Evolutionary conservation across 139 green algal genomes (phyloP).

Genomic region (Tetradesmus lagerheimii): DNA sequence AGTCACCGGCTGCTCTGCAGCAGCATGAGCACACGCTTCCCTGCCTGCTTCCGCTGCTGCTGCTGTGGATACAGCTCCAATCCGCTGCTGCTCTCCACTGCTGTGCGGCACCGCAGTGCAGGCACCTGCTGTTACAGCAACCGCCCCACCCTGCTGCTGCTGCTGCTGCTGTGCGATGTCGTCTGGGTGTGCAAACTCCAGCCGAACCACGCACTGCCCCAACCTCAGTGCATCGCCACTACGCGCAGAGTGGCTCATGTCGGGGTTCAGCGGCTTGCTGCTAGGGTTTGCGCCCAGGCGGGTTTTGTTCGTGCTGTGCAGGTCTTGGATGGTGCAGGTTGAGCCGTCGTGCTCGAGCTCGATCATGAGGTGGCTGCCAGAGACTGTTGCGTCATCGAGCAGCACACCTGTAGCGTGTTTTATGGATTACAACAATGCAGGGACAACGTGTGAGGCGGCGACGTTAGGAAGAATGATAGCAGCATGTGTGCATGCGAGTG

Average conservation of each 20-base stretch:
- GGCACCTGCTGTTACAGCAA: not conserved
- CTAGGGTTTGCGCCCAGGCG: not conserved
- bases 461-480: no score
- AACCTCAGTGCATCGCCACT: slow-evolving; percentile 3
- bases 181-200: slow-evolving; percentile 14
- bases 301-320: slow-evolving; percentile 23
- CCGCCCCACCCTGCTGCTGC: not conserved
- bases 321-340: not conserved
- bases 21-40: no score
- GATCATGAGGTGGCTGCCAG: slow-evolving; percentile 13
- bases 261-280: not conserved
- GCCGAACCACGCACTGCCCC: not conserved
- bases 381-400: slow-evolving; percentile 13
- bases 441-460: no score
- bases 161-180: not conserved
- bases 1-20: not conserved
- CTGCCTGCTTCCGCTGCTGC: not conserved
- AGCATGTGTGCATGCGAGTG: no score
- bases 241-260: not conserved
- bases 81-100: not conserved
- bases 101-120: not conserved
- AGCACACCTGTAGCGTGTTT: slow-evolving; percentile 35
- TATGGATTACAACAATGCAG: no score
- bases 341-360: not conserved
- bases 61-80: not conserved